phyloP scores from a whole-genome alignment of 805 yeast genomes.

The Candida insectorum region DNA sequence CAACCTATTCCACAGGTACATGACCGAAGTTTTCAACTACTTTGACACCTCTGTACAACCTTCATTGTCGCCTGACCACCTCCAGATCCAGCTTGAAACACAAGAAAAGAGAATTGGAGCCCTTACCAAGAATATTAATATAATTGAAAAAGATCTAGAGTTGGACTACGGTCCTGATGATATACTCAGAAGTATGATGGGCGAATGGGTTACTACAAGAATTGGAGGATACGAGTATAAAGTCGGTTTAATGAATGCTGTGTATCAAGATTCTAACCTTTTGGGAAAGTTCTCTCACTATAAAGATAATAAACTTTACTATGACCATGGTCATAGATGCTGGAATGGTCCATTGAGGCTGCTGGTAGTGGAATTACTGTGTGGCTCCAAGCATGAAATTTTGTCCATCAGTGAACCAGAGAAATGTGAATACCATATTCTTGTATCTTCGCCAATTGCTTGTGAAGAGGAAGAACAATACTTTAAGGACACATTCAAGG shows the following conservation, averaged over 20 bases:
- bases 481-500: slow-evolving; percentile 20
- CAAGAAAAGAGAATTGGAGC: slow-evolving; percentile 13
- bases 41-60: no score
- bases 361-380: slow-evolving; percentile 58
- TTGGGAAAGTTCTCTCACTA: slow-evolving; percentile 46
- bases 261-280: slow-evolving; percentile 51
- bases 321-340: slow-evolving; percentile 68
- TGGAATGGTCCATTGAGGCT: slow-evolving; percentile 93
- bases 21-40: slow-evolving; percentile 7
- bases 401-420: slow-evolving; percentile 82
- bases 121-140: slow-evolving; percentile 12
- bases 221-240: slow-evolving; percentile 72
- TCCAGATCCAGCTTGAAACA: slow-evolving; percentile 1
- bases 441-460: slow-evolving; percentile 43
- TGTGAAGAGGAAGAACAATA: slow-evolving; percentile 37
- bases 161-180: slow-evolving; percentile 57
- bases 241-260: slow-evolving; percentile 53
- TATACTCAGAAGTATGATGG: slow-evolving; percentile 56
- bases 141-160: slow-evolving; percentile 19
- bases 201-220: slow-evolving; percentile 44
- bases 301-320: slow-evolving; percentile 34
- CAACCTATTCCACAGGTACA: slow-evolving; percentile 24
- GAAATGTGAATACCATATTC: slow-evolving; percentile 73
- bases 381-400: slow-evolving; percentile 59
- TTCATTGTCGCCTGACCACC: slow-evolving; percentile 1